These are phyloP conservation scores for Penicillium sp. DNA, from an alignment of 2,329 filamentous ascomycete species.

Conservation along the genomic window DNA sequence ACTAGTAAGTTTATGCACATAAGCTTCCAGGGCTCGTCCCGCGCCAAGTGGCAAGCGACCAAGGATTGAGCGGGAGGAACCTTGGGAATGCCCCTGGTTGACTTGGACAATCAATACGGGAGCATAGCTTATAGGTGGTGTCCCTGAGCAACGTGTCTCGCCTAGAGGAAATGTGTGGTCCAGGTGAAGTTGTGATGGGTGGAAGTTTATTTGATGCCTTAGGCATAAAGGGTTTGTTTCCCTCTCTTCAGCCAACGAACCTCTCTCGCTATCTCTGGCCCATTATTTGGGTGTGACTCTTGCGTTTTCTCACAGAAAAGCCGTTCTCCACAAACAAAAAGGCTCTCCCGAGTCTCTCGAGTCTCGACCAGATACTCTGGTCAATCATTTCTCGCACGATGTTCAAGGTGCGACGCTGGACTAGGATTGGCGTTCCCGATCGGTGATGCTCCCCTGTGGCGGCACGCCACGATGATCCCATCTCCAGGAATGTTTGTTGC, in stretches of 20 bases:
- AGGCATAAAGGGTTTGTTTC: background rate
- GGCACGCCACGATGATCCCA: slow-evolving; percentile 5
- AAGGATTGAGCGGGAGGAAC: too few relatives aligned
- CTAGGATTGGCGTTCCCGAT: slow-evolving; percentile 18
- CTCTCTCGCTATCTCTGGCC: background rate
- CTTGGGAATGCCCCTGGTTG: too few relatives aligned
- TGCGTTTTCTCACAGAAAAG: background rate
- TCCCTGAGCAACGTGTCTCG: too few relatives aligned
- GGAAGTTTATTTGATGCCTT: too few relatives aligned
- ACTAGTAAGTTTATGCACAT: too few relatives aligned
- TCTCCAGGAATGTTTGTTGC: slow-evolving; percentile 17
- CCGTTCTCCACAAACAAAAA: background rate
- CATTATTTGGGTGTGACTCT: background rate
- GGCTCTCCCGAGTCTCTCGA: background rate
- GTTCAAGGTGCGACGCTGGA: slow-evolving; percentile 4
- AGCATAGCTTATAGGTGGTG: too few relatives aligned
- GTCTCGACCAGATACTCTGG: slow-evolving; percentile 13
- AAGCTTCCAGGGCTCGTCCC: too few relatives aligned
- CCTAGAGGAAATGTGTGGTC: too few relatives aligned
- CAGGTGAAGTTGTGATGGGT: too few relatives aligned
- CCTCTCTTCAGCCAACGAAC: background rate
- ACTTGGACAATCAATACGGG: too few relatives aligned
- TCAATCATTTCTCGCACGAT: background rate
- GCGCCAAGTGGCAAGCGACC: too few relatives aligned
- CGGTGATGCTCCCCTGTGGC: slow-evolving; percentile 18